These are phyloP conservation scores for Calamus simplicifolius DNA, from an alignment of 176 grass and related monocot genomes.

Conservation along the genomic window DNA sequence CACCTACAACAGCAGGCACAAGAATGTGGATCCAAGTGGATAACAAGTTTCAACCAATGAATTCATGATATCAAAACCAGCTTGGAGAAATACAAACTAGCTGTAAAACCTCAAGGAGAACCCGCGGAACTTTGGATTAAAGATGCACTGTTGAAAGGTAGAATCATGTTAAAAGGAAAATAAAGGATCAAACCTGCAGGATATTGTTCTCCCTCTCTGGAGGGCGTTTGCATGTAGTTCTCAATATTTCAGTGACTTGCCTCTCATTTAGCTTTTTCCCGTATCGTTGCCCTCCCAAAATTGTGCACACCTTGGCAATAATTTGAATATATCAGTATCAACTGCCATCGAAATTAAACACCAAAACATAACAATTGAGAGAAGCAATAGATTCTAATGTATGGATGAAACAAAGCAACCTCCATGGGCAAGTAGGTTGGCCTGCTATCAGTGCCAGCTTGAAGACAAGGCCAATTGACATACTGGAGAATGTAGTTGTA, in stretches of 20 bases:
- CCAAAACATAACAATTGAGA: too few species aligned
- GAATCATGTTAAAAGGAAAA: too few species aligned
- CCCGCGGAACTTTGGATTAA: too few species aligned
- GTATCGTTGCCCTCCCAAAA: constrained; percentile 75
- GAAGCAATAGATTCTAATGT: not conserved
- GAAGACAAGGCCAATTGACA: constrained; percentile 53
- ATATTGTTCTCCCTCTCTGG: constrained; percentile 60
- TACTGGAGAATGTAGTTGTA: constrained; percentile 38
- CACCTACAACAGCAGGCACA: constrained; percentile 19
- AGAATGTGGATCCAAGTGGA: too few species aligned
- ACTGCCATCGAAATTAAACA: too few species aligned
- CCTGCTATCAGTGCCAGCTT: constrained; percentile 57
- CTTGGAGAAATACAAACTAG: too few species aligned
- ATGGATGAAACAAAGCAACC: constrained; percentile 15
- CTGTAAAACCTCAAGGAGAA: too few species aligned
- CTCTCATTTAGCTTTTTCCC: constrained; percentile 71
- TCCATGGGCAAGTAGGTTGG: constrained; percentile 74
- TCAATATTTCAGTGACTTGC: constrained; percentile 60
- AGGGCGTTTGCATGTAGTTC: constrained; percentile 67
- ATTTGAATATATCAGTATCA: too few species aligned
- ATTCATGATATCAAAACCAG: too few species aligned
- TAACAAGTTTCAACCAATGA: too few species aligned
- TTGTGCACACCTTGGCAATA: constrained; percentile 52
- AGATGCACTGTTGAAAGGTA: too few species aligned
- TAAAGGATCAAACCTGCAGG: constrained; percentile 29